phyloP scores from a whole-genome alignment of 441 rosid species.

The Metrosideros polymorpha region DNA sequence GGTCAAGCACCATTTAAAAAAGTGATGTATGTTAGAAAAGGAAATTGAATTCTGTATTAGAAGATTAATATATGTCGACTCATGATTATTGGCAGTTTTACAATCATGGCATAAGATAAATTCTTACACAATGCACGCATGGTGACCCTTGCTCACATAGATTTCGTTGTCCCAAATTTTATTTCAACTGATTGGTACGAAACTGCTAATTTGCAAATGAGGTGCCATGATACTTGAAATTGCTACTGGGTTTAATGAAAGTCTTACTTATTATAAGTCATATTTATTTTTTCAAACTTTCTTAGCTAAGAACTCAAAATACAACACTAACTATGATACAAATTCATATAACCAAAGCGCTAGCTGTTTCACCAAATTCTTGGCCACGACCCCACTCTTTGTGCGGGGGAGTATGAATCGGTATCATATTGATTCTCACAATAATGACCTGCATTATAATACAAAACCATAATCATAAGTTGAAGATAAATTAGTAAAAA shows the following conservation, averaged over 20 bases:
- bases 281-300: background rate
- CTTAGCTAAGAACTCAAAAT: too few species aligned
- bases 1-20: background rate
- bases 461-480: too few species aligned
- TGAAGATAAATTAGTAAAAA: too few species aligned
- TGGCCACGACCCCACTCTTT: too few species aligned
- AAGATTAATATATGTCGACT: background rate
- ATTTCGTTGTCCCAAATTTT: background rate
- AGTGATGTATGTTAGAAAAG: background rate
- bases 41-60: background rate
- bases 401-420: too few species aligned
- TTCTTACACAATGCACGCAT: background rate
- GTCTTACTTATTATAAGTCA: background rate
- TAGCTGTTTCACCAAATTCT: too few species aligned
- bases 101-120: too few species aligned
- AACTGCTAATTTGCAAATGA: background rate
- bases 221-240: background rate
- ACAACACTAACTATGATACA: too few species aligned
- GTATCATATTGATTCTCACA: too few species aligned
- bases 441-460: too few species aligned
- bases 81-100: too few species aligned
- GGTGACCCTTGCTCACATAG: background rate
- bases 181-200: background rate
- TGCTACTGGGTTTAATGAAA: background rate
- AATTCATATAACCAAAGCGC: too few species aligned